Conservation (phyloP, 1,284 basidiomycete genomes). For the Coriolopsis trogii region DNA sequence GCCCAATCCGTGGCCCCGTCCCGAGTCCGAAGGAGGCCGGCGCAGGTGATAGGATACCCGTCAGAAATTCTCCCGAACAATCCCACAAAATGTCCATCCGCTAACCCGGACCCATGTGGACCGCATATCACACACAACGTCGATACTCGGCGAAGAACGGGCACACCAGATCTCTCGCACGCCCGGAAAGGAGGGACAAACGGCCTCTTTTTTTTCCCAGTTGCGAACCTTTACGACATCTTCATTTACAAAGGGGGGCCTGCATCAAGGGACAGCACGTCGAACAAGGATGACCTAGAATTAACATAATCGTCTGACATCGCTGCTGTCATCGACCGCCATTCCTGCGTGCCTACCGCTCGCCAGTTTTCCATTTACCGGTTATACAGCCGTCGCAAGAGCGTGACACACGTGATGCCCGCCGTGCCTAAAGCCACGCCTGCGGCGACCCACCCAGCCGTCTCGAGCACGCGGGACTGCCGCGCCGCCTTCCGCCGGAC, state of each 20-base stretch:
- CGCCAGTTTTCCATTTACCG: conserved; percentile 2
- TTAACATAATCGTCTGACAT: too few relatives aligned
- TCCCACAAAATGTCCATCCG: conserved; percentile 31
- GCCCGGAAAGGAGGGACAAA: too few relatives aligned
- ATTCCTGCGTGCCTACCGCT: too few relatives aligned
- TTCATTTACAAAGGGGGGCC: conserved; percentile 15
- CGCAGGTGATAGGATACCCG: conserved; percentile 10
- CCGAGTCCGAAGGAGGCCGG: conserved; percentile 1
- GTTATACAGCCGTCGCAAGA: conserved; percentile 39
- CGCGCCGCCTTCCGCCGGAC: conserved; percentile 63
- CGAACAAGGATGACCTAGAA: not conserved
- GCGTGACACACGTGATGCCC: conserved; percentile 41
- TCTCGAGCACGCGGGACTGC: conserved; percentile 57
- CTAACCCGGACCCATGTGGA: conserved; percentile 12
- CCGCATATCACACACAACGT: conserved; percentile 6
- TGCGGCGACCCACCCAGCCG: conserved; percentile 30
- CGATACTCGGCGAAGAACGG: too few relatives aligned
- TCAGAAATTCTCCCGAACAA: conserved; percentile 28
- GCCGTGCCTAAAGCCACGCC: conserved; percentile 42
- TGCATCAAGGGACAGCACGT: not conserved
- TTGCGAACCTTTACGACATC: conserved; percentile 24
- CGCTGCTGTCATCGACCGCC: too few relatives aligned
- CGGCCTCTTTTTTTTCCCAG: too few relatives aligned
- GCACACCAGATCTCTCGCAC: not conserved
- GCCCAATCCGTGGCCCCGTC: too few relatives aligned